Evolutionary conservation across 1,284 basidiomycete species (phyloP), one percentile per base, ranked within the genome.

Genomic region (Peniophora sp.): DNA sequence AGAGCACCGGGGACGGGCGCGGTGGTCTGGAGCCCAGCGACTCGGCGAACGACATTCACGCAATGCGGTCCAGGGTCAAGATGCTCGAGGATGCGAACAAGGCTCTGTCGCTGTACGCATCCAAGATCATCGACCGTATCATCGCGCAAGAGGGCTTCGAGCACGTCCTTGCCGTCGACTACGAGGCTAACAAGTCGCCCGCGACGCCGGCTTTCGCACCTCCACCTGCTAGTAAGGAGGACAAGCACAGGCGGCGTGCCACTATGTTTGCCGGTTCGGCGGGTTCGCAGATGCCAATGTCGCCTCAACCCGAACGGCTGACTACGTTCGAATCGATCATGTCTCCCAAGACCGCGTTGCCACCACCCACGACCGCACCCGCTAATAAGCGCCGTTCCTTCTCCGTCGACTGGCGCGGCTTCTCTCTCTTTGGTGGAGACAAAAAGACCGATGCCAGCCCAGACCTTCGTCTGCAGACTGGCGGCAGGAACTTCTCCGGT

Each of bases 71-170:
- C 19, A 94, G 97, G 67, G 83, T 96, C 61, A 94, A 94, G 68
- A 84, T 81, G 39, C 79, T 97, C 64, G 90, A 89, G 64, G 95
- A 97, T 65, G 91, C 92, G 45, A 97, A 97, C 75, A 95, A 95
- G 65, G 93, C 92, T 0, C 73, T 97, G 11, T 91, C 90, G 16
- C 71, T 97, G 20, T 97, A 97, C 64, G 92, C 94, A 17, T 92
- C 90, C 50, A 97, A 97, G 75, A 97, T 97, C 61, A 87, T 97
- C 60, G 92, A 97, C 71, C 83, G 93, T 50, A 96, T 97, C 65
- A 92, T 96, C 55, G 81, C 91, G 2, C 84, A 92, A 63, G 92
- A 95, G 67, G 94, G 92, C 25, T 96, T 92, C 68, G 94, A 97
- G 66, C 89, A 94, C 60, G 86, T 97, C 50, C 79, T 97, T 24